Conservation (phyloP, 306 rosid genomes). For the Comarum palustre region DNA sequence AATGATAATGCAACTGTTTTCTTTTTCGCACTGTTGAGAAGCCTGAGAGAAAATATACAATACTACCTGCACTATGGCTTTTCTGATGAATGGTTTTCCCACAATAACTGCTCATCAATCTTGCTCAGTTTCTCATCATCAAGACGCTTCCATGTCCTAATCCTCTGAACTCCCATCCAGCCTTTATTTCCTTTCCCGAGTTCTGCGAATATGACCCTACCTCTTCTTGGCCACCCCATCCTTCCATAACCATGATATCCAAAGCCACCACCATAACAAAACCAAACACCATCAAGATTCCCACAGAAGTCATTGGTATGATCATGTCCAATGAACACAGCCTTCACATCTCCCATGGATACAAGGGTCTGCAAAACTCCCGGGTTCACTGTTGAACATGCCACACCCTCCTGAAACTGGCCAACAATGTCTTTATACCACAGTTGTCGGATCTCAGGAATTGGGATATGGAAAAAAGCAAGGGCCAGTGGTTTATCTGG, state of each 20-base stretch:
- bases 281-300: conserved; percentile 73
- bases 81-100: conserved; percentile 36
- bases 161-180: conserved; percentile 64
- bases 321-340: conserved; percentile 92
- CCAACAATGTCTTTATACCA: conserved; percentile 54
- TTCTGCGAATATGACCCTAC: conserved; percentile 63
- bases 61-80: neutral
- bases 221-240: conserved; percentile 79
- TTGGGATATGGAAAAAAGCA: conserved; percentile 81
- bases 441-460: conserved; percentile 69
- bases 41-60: neutral
- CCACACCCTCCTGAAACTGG: conserved; percentile 69
- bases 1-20: neutral
- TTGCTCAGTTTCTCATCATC: conserved; percentile 70
- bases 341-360: conserved; percentile 77
- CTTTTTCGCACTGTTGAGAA: neutral
- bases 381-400: conserved; percentile 72
- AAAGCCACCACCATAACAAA: conserved; percentile 93
- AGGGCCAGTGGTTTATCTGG: conserved; percentile 43
- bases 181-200: conserved; percentile 54
- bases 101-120: conserved; percentile 72
- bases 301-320: conserved; percentile 89
- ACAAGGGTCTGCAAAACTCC: conserved; percentile 63
- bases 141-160: conserved; percentile 85
- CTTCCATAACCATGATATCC: conserved; percentile 91